These are phyloP conservation scores for Heterotrichella gracilis DNA, from an alignment of 352 stramenopile genomes.

Conservation along the genomic window DNA sequence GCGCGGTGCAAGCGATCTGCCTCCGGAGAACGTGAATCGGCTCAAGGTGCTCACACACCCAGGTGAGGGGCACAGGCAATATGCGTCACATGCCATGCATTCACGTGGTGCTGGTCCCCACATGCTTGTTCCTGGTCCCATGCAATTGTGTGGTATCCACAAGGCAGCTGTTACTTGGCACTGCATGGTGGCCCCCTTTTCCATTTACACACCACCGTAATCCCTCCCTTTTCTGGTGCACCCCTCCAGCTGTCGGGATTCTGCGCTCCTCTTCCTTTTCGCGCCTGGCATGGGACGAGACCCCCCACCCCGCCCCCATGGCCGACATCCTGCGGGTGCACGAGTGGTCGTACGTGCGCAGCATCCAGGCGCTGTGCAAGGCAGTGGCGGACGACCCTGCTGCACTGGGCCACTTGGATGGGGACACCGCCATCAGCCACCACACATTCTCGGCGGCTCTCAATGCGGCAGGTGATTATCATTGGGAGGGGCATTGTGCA, in stretches of 20 bases:
- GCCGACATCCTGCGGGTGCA: slow-evolving; percentile 49
- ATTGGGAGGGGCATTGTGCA: too few relatives aligned
- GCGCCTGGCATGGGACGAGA: slow-evolving; percentile 31
- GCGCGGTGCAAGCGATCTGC: slow-evolving; percentile 31
- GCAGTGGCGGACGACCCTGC: neutral
- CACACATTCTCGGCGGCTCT: too few relatives aligned
- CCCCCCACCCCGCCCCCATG: slow-evolving; percentile 35
- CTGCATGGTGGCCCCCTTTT: too few relatives aligned
- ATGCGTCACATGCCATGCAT: too few relatives aligned
- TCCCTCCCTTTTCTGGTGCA: too few relatives aligned
- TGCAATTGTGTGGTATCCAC: too few relatives aligned
- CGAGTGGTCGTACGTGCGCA: slow-evolving; percentile 40
- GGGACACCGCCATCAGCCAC: slow-evolving; percentile 31
- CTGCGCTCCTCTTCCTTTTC: slow-evolving; percentile 33
- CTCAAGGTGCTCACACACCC: slow-evolving; percentile 42
- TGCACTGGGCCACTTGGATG: slow-evolving; percentile 21
- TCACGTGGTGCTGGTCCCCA: too few relatives aligned
- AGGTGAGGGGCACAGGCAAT: too few relatives aligned
- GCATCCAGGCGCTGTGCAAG: slow-evolving; percentile 12
- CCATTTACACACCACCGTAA: too few relatives aligned
- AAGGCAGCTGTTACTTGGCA: too few relatives aligned
- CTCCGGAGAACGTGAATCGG: slow-evolving; percentile 47
- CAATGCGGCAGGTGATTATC: too few relatives aligned
- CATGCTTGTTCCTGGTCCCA: too few relatives aligned
- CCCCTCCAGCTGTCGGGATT: slow-evolving; percentile 35